Percentiles rank a stretch among this genome's conserved stretches.
Evolutionary conservation across 2,329 filamentous ascomycete species (phyloP).

Genomic region (Orbilia brochopaga): DNA sequence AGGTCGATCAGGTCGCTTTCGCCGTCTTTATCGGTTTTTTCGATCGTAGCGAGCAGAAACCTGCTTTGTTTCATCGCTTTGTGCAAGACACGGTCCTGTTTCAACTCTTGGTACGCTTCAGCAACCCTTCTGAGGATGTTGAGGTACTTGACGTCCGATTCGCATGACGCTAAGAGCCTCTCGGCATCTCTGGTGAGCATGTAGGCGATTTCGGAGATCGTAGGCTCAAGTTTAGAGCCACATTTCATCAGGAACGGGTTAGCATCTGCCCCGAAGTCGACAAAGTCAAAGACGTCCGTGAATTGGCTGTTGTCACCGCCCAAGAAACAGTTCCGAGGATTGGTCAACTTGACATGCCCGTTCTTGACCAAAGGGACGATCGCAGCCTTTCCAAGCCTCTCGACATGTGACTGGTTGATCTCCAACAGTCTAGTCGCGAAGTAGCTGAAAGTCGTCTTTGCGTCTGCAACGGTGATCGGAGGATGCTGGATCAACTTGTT

Average conservation of each 20-base stretch:
- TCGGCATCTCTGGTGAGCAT: slow-evolving; percentile 85
- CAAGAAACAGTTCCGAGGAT: slow-evolving; percentile 78
- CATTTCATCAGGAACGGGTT: slow-evolving; percentile 88
- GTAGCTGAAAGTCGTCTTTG: slow-evolving; percentile 78
- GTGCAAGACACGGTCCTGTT: slow-evolving; percentile 79
- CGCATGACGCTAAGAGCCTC: slow-evolving; percentile 77
- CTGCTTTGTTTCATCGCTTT: slow-evolving; percentile 74
- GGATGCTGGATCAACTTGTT: slow-evolving; percentile 74
- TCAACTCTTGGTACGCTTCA: slow-evolving; percentile 72
- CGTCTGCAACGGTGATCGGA: slow-evolving; percentile 70
- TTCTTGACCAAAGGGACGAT: slow-evolving; percentile 71
- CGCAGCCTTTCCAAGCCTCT: slow-evolving; percentile 67
- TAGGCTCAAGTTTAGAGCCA: slow-evolving; percentile 89
- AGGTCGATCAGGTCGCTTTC: slow-evolving; percentile 62
- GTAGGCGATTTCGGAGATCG: slow-evolving; percentile 79
- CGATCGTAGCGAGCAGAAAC: slow-evolving; percentile 83
- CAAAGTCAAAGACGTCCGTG: slow-evolving; percentile 93
- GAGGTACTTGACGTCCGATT: slow-evolving; percentile 77
- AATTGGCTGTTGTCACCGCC: slow-evolving; percentile 73
- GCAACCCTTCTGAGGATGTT: slow-evolving; percentile 80
- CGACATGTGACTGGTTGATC: slow-evolving; percentile 67
- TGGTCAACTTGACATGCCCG: slow-evolving; percentile 63
- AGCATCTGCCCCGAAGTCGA: slow-evolving; percentile 86
- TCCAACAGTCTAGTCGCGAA: slow-evolving; percentile 79
- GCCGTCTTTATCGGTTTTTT: slow-evolving; percentile 60